Conservation (phyloP, 805 yeast species). For the Metschnikowia koreensis region DNA sequence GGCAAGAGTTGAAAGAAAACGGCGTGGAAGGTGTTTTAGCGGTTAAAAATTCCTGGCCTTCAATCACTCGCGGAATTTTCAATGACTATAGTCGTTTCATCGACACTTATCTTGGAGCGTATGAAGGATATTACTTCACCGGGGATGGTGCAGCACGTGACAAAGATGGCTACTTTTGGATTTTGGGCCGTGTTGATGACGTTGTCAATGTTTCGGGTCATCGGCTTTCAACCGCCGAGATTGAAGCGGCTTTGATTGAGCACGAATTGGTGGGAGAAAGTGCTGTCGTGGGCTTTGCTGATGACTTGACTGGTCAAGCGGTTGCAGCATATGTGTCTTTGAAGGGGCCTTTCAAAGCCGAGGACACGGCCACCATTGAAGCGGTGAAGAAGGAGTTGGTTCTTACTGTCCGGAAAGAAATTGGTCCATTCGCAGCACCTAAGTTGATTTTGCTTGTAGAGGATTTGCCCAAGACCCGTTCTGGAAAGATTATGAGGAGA, state of each 20-base stretch:
- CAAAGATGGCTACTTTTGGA: conserved; percentile 95
- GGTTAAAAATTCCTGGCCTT: conserved; percentile 90
- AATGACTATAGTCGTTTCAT: conserved; percentile 81
- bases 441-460: conserved; percentile 77
- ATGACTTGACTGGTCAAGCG: conserved; percentile 97
- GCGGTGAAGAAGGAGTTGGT: conserved; percentile 71
- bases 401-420: conserved; percentile 85
- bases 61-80: conserved; percentile 96
- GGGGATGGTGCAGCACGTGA: conserved; percentile 99
- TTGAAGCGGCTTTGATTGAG: conserved; percentile 85
- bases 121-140: conserved; percentile 90
- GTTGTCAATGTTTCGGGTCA: conserved; percentile 98
- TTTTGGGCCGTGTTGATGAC: conserved; percentile 97
- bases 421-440: conserved; percentile 96
- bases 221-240: conserved; percentile 97
- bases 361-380: conserved; percentile 43
- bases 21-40: conserved; percentile 97
- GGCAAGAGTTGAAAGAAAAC: conserved; percentile 77
- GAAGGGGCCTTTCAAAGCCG: conserved; percentile 43
- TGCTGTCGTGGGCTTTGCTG: conserved; percentile 95
- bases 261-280: conserved; percentile 82
- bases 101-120: conserved; percentile 91
- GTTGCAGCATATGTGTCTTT: conserved; percentile 92
- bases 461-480: conserved; percentile 96
- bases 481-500: conserved; percentile 99